Conservation (phyloP, 306 rosid species). For the Cotoneaster glaucophyllus region DNA sequence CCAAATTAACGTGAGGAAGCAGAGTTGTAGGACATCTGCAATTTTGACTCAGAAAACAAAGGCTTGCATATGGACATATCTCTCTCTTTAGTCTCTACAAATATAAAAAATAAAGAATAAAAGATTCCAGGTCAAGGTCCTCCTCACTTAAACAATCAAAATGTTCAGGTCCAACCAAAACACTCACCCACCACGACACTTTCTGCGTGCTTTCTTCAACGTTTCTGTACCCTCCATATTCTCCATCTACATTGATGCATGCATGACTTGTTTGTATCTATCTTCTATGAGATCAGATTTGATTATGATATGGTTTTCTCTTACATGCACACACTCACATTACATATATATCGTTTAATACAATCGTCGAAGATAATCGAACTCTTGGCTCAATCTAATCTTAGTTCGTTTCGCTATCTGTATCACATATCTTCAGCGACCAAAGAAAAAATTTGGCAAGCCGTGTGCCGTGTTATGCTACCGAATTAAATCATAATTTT, state of each 20-base stretch:
- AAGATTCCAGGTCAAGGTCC: constrained; percentile 6
- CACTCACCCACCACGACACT: constrained; percentile 14
- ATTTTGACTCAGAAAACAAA: constrained; percentile 1
- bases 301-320: neutral
- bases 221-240: neutral
- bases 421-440: neutral
- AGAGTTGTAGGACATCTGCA: neutral
- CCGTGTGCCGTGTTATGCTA: neutral
- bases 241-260: neutral
- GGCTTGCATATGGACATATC: neutral
- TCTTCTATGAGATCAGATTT: neutral
- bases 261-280: neutral
- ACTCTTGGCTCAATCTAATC: neutral
- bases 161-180: constrained; percentile 19
- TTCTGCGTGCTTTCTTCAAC: constrained; percentile 12
- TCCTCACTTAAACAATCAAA: neutral
- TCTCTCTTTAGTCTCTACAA: too few relatives aligned
- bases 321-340: neutral
- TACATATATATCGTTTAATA: neutral
- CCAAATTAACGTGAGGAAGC: neutral
- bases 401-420: neutral
- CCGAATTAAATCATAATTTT: too few relatives aligned
- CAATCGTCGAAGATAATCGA: neutral
- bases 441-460: neutral
- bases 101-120: neutral